Base-by-base conservation (phyloP, 1,284 basidiomycete genomes). In the Trichosporon sp. region DNA sequence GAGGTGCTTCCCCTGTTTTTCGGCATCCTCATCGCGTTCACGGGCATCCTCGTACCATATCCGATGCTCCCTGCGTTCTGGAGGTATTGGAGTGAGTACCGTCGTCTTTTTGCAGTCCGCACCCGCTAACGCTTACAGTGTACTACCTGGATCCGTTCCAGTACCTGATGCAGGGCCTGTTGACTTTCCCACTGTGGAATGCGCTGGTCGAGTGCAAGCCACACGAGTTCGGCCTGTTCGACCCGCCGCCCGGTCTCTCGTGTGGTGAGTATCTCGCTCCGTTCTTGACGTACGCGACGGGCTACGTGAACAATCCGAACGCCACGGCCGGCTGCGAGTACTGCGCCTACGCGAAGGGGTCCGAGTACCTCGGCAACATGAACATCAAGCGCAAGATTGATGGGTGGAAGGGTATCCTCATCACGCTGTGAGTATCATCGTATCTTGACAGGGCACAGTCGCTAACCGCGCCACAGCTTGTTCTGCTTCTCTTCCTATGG, bases 121-220 rank as follows among this genome's bases (percentile, higher is more conserved):
- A 38, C 35, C 4, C 35, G 15, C 38, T 42, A 18, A 42, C 38
- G n/a, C 5, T 12, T 23, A 29, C 53, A 25, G 23, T 77, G 12
- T 77, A 78, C 70, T 81, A 78, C 71, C 66, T 80, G 72, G 73
- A 79, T 70, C 78, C 78, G 7, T 78, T 79, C 75, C 76, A 75
- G 44, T 81, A 77, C 69, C 71, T 80, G 58, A 76, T 81, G 44
- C 77, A 79, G 18, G 78, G 75, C 25, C 71, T 78, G n/a, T 38
- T 76, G 58, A 70, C 71, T 38, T 73, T 72, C 31, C 72, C 75
- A 35, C 62, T 80, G 18, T 77, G 77, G 74, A 72, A 80, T 69
- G 74, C 73, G 21, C 67, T 70, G 1, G 77, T 80, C 65, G 66
- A 75, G 56, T 84, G 83, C 73, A 70, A 70, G 38, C 68, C 73